Conservation (phyloP, 495 filamentous ascomycete species). For the Hypoxylon intermedium region DNA sequence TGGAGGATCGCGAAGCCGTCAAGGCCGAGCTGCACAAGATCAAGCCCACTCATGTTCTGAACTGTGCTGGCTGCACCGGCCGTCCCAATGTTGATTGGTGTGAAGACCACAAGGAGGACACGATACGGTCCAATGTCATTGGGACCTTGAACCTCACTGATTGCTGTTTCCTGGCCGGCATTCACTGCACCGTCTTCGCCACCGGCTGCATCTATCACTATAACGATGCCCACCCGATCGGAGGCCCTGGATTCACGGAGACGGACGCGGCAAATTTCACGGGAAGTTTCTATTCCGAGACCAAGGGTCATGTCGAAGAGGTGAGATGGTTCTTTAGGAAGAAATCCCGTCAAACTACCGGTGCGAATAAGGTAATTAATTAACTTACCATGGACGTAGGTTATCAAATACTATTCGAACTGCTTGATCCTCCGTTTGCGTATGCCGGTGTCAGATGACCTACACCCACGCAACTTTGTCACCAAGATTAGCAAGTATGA, state of each 20-base stretch:
- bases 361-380: neutral
- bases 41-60: conserved; percentile 69
- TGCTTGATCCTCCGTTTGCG: conserved; percentile 66
- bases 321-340: conserved; percentile 43
- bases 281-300: conserved; percentile 71
- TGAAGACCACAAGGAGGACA: conserved; percentile 70
- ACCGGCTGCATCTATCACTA: conserved; percentile 72
- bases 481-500: conserved; percentile 72
- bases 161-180: conserved; percentile 60
- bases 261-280: conserved; percentile 69
- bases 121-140: conserved; percentile 68
- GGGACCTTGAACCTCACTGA: conserved; percentile 69
- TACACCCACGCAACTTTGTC: conserved; percentile 70
- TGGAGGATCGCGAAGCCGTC: conserved; percentile 67
- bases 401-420: conserved; percentile 67
- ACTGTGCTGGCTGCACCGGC: conserved; percentile 70
- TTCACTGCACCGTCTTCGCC: conserved; percentile 70
- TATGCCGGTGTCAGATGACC: conserved; percentile 73
- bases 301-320: conserved; percentile 69
- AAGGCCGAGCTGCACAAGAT: conserved; percentile 61
- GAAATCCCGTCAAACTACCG: neutral
- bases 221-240: conserved; percentile 63
- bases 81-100: conserved; percentile 76
- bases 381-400: conserved; percentile 44
- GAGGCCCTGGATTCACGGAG: conserved; percentile 65